A percentile compares a stretch with the other conserved stretches of the same genome.
Evolutionary conservation across 2,329 filamentous ascomycete species (phyloP).

Genomic region (Colletotrichum phormii): DNA sequence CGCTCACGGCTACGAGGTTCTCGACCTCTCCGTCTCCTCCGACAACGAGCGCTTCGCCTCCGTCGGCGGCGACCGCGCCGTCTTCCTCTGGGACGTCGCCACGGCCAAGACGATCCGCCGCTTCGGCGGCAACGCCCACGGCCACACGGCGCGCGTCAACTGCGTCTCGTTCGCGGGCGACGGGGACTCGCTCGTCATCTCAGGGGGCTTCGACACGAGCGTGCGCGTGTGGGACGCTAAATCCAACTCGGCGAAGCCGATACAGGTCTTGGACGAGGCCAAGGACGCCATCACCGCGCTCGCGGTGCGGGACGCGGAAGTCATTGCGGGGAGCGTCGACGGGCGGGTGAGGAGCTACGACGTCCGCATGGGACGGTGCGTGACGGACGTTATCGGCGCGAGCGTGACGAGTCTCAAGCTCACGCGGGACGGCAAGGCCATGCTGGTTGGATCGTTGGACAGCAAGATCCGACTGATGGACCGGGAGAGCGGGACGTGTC

Average conservation of each 20-base stretch:
- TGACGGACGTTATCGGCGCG: slow-evolving; percentile 76
- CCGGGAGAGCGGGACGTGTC: slow-evolving; percentile 75
- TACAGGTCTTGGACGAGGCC: slow-evolving; percentile 80
- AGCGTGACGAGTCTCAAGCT: slow-evolving; percentile 81
- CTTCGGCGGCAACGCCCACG: slow-evolving; percentile 71
- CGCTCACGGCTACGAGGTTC: slow-evolving; percentile 92
- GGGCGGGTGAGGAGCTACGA: slow-evolving; percentile 87
- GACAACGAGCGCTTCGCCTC: slow-evolving; percentile 90
- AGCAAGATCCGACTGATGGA: slow-evolving; percentile 85
- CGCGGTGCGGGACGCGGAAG: slow-evolving; percentile 62
- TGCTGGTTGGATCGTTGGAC: slow-evolving; percentile 82
- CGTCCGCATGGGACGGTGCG: slow-evolving; percentile 77
- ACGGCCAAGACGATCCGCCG: slow-evolving; percentile 81
- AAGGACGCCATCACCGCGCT: slow-evolving; percentile 73
- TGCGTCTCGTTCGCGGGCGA: slow-evolving; percentile 82
- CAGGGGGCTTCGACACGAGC: slow-evolving; percentile 79
- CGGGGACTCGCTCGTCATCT: slow-evolving; percentile 78
- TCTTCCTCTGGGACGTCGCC: slow-evolving; percentile 95
- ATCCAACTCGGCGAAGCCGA: slow-evolving; percentile 65
- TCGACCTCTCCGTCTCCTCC: slow-evolving; percentile 78
- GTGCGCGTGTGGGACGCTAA: slow-evolving; percentile 82
- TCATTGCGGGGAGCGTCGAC: slow-evolving; percentile 85
- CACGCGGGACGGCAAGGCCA: slow-evolving; percentile 77
- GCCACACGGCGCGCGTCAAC: slow-evolving; percentile 81
- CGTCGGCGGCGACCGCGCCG: slow-evolving; percentile 88